Evolutionary conservation across 2,329 filamentous ascomycete genomes (phyloP).

Genomic region (Epichloe festucae): DNA sequence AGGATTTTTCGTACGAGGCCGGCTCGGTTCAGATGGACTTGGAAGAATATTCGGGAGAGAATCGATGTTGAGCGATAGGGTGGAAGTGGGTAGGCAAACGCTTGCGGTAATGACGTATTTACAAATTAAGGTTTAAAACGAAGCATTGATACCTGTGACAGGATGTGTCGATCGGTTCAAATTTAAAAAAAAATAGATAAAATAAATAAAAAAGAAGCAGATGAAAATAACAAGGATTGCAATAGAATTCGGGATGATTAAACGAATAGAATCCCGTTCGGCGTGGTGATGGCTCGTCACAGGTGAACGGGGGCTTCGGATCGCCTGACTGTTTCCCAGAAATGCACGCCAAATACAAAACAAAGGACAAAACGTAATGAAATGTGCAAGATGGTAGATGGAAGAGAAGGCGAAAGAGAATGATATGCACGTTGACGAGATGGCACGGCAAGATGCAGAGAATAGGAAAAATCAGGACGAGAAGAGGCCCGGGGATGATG

Average conservation of each 20-base stretch:
- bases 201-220: slow-evolving; percentile 6
- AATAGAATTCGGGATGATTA: background rate
- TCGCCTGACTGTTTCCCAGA: background rate
- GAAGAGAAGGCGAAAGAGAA: background rate
- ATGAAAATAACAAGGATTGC: slow-evolving; percentile 1
- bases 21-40: background rate
- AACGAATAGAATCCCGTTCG: background rate
- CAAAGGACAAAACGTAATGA: background rate
- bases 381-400: background rate
- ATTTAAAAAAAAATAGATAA: background rate
- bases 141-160: slow-evolving; percentile 3
- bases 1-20: background rate
- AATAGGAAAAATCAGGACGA: background rate
- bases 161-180: background rate
- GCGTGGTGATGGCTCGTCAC: background rate
- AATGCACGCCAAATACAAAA: slow-evolving; percentile 1
- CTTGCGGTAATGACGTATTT: slow-evolving; percentile 1
- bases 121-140: slow-evolving; percentile 8
- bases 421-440: background rate
- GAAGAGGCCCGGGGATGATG: background rate
- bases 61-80: background rate
- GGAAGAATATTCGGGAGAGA: background rate
- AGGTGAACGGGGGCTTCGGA: background rate
- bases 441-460: background rate
- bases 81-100: background rate